A percentile compares a stretch with the other conserved stretches of the same genome.
Evolutionary conservation across 441 rosid species (phyloP).

Genomic region (Mallotus repandus): DNA sequence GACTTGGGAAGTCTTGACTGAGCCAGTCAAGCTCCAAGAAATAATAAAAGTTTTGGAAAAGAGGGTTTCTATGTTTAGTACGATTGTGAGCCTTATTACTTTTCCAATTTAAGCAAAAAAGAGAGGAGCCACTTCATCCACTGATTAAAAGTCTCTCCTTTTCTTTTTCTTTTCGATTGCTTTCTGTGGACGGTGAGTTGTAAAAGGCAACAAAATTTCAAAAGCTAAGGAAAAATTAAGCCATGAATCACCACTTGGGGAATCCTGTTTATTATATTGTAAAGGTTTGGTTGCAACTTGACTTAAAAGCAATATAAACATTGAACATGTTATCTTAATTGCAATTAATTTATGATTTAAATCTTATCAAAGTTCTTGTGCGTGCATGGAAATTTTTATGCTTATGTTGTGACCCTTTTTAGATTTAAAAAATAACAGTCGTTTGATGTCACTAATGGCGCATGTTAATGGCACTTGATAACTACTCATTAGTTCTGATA

Average conservation of each 20-base stretch:
- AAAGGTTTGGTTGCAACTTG: slow-evolving; percentile 9
- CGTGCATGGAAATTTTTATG: not conserved
- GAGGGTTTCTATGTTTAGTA: slow-evolving; percentile 4
- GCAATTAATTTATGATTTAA: not conserved
- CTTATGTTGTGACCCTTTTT: not conserved
- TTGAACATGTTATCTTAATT: not conserved
- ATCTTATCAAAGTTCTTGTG: not conserved
- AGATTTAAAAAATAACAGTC: not conserved
- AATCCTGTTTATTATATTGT: not conserved
- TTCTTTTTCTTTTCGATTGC: not conserved
- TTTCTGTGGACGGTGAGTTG: slow-evolving; percentile 19
- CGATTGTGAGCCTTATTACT: not conserved
- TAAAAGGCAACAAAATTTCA: not conserved
- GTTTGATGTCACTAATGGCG: slow-evolving; percentile 7
- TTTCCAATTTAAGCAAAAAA: slow-evolving; percentile 6
- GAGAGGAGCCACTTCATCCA: not conserved
- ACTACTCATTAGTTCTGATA: not conserved
- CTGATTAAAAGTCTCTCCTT: not conserved
- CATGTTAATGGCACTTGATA: not conserved
- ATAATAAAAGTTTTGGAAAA: not conserved
- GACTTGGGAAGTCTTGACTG: slow-evolving; percentile 25
- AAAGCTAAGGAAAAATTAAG: slow-evolving; percentile 14
- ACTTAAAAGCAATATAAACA: not conserved
- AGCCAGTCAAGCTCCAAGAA: slow-evolving; percentile 1
- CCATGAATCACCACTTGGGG: slow-evolving; percentile 10